Base-by-base conservation (phyloP, 768 basidiomycete genomes). In the Termitomyces sp. region DNA sequence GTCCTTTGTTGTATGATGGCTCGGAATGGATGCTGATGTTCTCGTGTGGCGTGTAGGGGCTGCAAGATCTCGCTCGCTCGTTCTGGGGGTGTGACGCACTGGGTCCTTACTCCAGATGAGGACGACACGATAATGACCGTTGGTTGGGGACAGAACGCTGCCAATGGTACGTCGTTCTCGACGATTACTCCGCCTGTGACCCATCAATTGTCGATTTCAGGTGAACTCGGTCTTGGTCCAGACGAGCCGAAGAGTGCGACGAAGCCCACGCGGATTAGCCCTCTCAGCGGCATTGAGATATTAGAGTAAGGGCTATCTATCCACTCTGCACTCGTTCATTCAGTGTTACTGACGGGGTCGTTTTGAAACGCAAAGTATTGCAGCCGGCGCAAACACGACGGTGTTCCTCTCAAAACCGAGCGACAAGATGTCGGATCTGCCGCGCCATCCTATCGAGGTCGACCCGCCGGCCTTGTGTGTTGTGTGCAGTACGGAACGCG, bases 41-140 rank as follows among this genome's bases (percentile, higher is more conserved):
- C 35, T 35, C 12, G 50, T 28, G 57, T 54, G 11, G 42, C 45
- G 41, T 4, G 59, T 62, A 91, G 86, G 86, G 86, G 83, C 3
- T 96, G 91, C 75, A 91, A 91, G 66, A 83, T 91, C 30, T 71
- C 72, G 21, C 73, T 80, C 7, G 85, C 85, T 1, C 74, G 78
- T 17, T 87, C 85, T 43, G 96, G 96, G 33, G 94, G 94, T 17
- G 91, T 94, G 15, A 94, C 94, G 0, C 91, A 96, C 66, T 97
- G 91, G 78, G 77, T 86, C 6, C 74, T 89, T 30, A 82, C 87
- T 0, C 78, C 83, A 3, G 91, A 94, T 49, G 86, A 90, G 15
- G 88, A 91, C 41, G 83, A 75, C 33, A 69, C 73, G n/a, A 73
- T 83, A 0, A 92, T 96, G 86, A 90, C 91, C 3, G 86, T 96